A percentile compares a stretch with the other conserved stretches of the same genome.
These are phyloP conservation scores for Penicillium sp. DNA, from an alignment of 2,329 filamentous ascomycete species.

Conservation along the genomic window DNA sequence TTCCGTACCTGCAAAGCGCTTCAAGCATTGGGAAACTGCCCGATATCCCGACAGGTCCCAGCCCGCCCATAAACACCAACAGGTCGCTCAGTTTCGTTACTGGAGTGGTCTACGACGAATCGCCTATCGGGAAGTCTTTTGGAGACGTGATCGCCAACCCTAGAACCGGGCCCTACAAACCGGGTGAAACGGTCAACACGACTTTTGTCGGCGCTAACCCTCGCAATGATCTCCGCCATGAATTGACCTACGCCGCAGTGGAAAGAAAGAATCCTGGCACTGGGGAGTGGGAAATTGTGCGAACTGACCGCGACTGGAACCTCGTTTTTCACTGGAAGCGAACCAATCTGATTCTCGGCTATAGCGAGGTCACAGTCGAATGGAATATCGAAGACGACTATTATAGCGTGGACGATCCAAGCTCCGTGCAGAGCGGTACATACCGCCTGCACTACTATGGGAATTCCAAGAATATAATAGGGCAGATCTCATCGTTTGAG, in stretches of 20 bases:
- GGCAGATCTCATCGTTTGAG: conserved; percentile 62
- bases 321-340: conserved; percentile 75
- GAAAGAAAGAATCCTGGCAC: conserved; percentile 53
- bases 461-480: conserved; percentile 64
- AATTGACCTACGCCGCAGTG: conserved; percentile 70
- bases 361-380: conserved; percentile 69
- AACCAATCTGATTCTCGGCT: conserved; percentile 62
- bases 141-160: conserved; percentile 59
- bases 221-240: conserved; percentile 76
- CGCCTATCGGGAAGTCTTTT: conserved; percentile 62
- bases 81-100: conserved; percentile 75
- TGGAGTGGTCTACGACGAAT: conserved; percentile 67
- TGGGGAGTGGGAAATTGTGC: conserved; percentile 59
- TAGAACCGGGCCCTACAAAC: conserved; percentile 50
- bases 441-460: conserved; percentile 83
- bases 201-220: conserved; percentile 85
- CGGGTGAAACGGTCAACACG: conserved; percentile 59
- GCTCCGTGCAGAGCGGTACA: conserved; percentile 49
- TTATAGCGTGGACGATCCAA: conserved; percentile 36
- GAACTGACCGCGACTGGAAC: conserved; percentile 76
- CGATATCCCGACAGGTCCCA: conserved; percentile 51
- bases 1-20: conserved; percentile 59
- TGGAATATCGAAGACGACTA: conserved; percentile 70
- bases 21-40: conserved; percentile 34
- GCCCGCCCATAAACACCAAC: conserved; percentile 72